Evolutionary conservation across 1,139 yeast genomes (phyloP), one percentile per base, ranked within the genome.

Genomic region (Pichia inconspicua): DNA sequence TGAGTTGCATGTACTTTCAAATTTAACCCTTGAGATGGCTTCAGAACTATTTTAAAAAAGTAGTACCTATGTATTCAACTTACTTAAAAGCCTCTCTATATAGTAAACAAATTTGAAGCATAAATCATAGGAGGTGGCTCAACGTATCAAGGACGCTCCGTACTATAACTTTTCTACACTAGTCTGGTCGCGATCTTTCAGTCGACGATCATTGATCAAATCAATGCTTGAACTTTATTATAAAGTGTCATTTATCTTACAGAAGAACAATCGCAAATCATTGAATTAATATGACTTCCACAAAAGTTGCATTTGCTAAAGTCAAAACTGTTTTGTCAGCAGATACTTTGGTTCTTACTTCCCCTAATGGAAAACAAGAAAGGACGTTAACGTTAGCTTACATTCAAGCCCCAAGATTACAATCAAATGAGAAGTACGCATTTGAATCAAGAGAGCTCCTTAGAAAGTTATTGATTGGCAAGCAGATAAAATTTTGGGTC

Each of bases 241-340:
- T 11, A 27, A 31, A 25, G 37, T 41, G 22, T 22, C 32, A 32
- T 27, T 12, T 10, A 41, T 30, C 35, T 15, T 28, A 28, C 35
- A 8, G 34, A 12, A 30, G 3, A 14, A 22, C 22, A 22, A 22
- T 5, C 22, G 5, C 22, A 22, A 22, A 22, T 22, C 5, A 4
- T 22, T 22, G 22, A 4, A 22, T 5, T 22, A 22, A 34, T 37
- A 32, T 22, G 19, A 37, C 34, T 37, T 61, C 61, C 63, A 50
- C 63, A 10, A 59, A 59, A 45, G 57, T 59, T 27, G 71, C 72
- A 53, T 68, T 73, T 52, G 84, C 83, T 42, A 77, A 72, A 63
- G 92, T 85, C 48, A 84, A 84, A 62, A 74, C 80, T 46, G 87
- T 84, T 27, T 64, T 82, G 41, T 82, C 87, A 45, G 89, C 86